Percentiles rank a stretch among this genome's conserved stretches.
These are phyloP conservation scores for Sclerotinia glacialis DNA, from an alignment of 2,329 filamentous ascomycete genomes.

Conservation along the genomic window DNA sequence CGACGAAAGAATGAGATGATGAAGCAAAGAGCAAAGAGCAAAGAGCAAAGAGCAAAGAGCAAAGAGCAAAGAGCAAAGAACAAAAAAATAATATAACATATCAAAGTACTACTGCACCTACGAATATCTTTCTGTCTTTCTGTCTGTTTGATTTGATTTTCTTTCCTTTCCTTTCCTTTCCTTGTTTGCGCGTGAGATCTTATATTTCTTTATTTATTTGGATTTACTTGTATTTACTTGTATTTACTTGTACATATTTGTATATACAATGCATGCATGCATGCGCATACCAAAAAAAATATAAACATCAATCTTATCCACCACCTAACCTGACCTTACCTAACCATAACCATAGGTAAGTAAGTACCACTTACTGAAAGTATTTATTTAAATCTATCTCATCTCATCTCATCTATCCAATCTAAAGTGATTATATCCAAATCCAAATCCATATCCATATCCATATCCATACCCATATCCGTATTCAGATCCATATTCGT, in stretches of 20 bases:
- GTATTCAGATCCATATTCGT: not conserved
- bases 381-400: not conserved
- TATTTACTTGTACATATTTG: too few relatives aligned
- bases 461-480: not conserved
- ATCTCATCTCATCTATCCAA: not conserved
- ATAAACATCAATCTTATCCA: not conserved
- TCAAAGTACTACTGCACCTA: not conserved
- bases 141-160: too few relatives aligned
- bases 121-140: not conserved
- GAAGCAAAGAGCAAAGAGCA: not conserved
- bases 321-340: not conserved
- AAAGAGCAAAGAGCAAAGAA: not conserved
- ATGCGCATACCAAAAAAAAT: not conserved
- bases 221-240: too few relatives aligned
- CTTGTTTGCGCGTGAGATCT: too few relatives aligned
- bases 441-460: not conserved
- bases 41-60: not conserved
- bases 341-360: too few relatives aligned
- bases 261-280: too few relatives aligned
- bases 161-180: too few relatives aligned
- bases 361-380: not conserved
- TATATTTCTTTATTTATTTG: too few relatives aligned
- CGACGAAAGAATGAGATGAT: not conserved
- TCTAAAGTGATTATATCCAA: not conserved
- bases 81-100: not conserved